These are phyloP conservation scores for Candida sanyaensis DNA, from an alignment of 1,139 yeast genomes.

Conservation along the genomic window DNA sequence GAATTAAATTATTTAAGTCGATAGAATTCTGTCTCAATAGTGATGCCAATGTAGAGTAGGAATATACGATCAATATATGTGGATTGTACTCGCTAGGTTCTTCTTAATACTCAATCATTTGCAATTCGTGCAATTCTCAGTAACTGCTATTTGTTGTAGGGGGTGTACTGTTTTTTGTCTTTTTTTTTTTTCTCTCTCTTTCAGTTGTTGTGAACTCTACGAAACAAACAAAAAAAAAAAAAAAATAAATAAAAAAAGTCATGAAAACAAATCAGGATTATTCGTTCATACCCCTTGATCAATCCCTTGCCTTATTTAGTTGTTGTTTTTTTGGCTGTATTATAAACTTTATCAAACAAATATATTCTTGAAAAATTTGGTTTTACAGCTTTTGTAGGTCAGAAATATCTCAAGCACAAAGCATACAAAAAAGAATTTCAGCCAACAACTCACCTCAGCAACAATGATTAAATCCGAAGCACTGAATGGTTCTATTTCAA, in stretches of 20 bases:
- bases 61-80: neutral
- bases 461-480: constrained; percentile 12
- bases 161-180: too few relatives aligned
- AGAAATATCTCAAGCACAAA: neutral
- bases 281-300: neutral
- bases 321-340: neutral
- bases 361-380: too few relatives aligned
- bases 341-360: neutral
- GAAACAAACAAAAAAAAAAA: neutral
- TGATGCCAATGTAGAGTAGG: constrained; percentile 20
- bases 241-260: neutral
- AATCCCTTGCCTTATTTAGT: neutral
- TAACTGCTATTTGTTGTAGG: too few relatives aligned
- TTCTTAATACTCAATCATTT: too few relatives aligned
- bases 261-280: neutral
- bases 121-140: too few relatives aligned
- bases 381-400: neutral
- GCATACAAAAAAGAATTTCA: neutral
- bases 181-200: neutral
- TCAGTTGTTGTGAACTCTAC: constrained; percentile 2
- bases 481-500: constrained; percentile 8
- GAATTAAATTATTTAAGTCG: constrained; percentile 61
- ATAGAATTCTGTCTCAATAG: constrained; percentile 57
- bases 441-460: neutral
- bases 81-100: too few relatives aligned